phyloP scores from a whole-genome alignment of 1,284 basidiomycete species.

The Leucocoprinus gongylophorus region DNA sequence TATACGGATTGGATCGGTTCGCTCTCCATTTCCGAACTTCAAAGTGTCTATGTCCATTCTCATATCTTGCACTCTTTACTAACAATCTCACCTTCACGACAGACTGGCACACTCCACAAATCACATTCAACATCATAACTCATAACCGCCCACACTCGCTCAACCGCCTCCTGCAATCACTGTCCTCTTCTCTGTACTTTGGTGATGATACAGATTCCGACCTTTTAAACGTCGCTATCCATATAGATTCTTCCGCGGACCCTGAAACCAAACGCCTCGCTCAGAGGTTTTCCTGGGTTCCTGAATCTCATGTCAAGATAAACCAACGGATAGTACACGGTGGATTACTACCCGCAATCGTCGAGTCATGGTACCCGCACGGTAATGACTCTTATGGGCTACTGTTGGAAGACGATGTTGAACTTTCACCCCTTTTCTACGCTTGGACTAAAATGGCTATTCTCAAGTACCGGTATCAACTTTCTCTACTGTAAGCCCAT shows the following conservation, averaged over 20 bases:
- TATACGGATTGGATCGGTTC: constrained; percentile 62
- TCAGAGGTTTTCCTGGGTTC: constrained; percentile 48
- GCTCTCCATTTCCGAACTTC: constrained; percentile 48
- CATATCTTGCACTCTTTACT: background rate
- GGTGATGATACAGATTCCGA: constrained; percentile 42
- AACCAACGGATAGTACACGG: constrained; percentile 69
- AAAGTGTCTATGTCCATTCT: constrained; percentile 31
- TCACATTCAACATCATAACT: constrained; percentile 71
- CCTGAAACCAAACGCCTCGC: constrained; percentile 47
- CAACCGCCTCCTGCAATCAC: constrained; percentile 54
- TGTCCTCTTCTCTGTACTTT: constrained; percentile 55
- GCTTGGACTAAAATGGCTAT: constrained; percentile 75
- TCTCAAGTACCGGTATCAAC: constrained; percentile 58
- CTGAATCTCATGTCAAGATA: constrained; percentile 45
- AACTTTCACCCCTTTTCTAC: constrained; percentile 76
- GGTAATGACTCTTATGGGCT: constrained; percentile 69
- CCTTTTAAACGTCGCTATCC: constrained; percentile 50
- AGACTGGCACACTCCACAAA: constrained; percentile 68
- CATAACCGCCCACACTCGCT: constrained; percentile 71
- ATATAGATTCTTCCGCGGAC: constrained; percentile 71
- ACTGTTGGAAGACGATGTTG: constrained; percentile 77
- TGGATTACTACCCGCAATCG: constrained; percentile 71
- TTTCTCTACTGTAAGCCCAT: background rate
- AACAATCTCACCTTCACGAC: constrained; percentile 6
- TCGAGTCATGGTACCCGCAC: constrained; percentile 80